Evolutionary conservation across 2,329 filamentous ascomycete genomes (phyloP).

Genomic region (Amylocarpus encephaloides): DNA sequence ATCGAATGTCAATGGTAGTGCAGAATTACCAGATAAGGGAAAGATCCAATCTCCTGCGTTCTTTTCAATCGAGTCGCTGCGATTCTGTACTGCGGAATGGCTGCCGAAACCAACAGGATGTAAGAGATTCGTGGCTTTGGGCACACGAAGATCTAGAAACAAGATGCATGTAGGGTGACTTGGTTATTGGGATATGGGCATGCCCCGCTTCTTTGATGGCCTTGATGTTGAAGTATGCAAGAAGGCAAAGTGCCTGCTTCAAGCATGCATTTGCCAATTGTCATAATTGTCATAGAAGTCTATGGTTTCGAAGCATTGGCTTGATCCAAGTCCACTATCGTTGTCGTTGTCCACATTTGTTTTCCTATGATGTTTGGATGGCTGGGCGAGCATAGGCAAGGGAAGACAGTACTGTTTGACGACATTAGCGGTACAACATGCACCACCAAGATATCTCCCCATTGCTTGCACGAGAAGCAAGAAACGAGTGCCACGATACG

Average conservation of each 20-base stretch:
- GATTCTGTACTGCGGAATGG: conserved; percentile 3
- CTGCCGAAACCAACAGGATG: conserved; percentile 4
- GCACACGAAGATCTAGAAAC: conserved; percentile 17
- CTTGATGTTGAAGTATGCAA: conserved; percentile 13
- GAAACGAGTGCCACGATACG: conserved; percentile 10
- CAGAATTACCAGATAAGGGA: conserved; percentile 1
- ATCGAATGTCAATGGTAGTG: neutral
- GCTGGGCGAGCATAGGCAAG: neutral
- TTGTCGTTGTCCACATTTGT: neutral
- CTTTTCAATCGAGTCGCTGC: neutral
- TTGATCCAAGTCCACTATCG: neutral
- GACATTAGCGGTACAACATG: conserved; percentile 2
- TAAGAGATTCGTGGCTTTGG: conserved; percentile 12
- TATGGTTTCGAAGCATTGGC: neutral
- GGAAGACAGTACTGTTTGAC: neutral
- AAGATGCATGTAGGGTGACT: conserved; percentile 8
- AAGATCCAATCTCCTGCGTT: neutral
- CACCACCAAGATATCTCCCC: neutral
- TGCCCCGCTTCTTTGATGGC: neutral
- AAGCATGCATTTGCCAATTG: neutral
- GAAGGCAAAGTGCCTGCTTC: conserved; percentile 10
- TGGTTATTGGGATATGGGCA: conserved; percentile 8
- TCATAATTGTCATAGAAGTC: neutral
- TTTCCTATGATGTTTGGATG: neutral
- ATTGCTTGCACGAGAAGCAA: conserved; percentile 3